Percentiles rank a stretch among this genome's conserved stretches.
phyloP scores from a whole-genome alignment of 192 early-diverging fungal genomes.

The Chytriomyces sp. region DNA sequence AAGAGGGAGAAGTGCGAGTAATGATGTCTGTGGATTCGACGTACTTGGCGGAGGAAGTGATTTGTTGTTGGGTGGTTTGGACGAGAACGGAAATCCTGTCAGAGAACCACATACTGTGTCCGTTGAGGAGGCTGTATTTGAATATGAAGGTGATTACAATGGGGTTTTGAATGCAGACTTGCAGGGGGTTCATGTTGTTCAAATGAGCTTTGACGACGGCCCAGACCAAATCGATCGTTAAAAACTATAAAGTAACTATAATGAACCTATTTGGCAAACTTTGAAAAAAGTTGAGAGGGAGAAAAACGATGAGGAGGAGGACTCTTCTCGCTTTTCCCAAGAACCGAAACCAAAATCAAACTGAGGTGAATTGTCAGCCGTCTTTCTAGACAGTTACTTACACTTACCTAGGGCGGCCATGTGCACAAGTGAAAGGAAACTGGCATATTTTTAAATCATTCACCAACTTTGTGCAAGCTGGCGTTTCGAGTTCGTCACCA shows the following conservation, averaged over 20 bases:
- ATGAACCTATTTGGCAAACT: background rate
- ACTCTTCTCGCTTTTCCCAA: background rate
- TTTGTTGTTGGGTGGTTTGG: background rate
- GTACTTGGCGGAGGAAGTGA: slow-evolving; percentile 3
- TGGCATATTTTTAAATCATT: slow-evolving; percentile 51
- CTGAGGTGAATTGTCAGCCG: background rate
- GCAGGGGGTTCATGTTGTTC: too few relatives aligned
- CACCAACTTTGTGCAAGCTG: slow-evolving; percentile 58
- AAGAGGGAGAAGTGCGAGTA: background rate
- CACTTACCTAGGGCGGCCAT: slow-evolving; percentile 45
- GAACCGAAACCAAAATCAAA: background rate
- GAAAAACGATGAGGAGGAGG: background rate
- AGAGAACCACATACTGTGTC: background rate
- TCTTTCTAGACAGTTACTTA: too few relatives aligned
- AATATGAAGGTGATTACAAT: background rate
- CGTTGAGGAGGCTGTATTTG: background rate
- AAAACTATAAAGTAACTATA: too few relatives aligned
- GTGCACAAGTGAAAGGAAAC: slow-evolving; percentile 51
- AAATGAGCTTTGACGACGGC: too few relatives aligned
- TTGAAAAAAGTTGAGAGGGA: background rate
- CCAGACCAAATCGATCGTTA: too few relatives aligned
- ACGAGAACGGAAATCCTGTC: slow-evolving; percentile 5
- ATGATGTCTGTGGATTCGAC: slow-evolving; percentile 17
- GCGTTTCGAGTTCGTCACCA: slow-evolving; percentile 57
- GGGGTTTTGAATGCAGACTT: background rate